phyloP scores from a whole-genome alignment of 169 alveolate species.

The Fabrea salina region DNA sequence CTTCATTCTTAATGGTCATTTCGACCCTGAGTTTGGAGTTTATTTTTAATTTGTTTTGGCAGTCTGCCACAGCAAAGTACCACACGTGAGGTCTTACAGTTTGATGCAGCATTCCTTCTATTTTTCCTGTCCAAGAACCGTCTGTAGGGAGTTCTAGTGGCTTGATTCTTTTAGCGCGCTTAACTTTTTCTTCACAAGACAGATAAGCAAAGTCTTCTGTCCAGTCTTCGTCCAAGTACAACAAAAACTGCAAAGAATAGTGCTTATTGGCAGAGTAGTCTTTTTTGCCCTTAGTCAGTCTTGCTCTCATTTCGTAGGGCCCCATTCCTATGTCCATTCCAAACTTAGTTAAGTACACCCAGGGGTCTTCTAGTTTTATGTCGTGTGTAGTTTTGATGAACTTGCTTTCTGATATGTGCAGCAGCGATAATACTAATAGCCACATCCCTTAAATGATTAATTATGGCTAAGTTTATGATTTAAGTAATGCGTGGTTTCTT shows the following conservation, averaged over 20 bases:
- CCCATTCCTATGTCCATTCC: conserved; percentile 16
- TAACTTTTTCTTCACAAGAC: background rate
- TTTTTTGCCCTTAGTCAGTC: background rate
- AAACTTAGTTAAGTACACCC: background rate
- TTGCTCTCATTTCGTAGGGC: background rate
- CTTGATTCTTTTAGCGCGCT: background rate
- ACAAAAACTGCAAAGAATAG: background rate
- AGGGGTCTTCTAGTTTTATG: background rate
- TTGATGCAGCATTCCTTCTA: conserved; percentile 23
- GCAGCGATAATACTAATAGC: no score
- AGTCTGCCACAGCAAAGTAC: conserved; percentile 27
- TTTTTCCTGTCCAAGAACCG: background rate
- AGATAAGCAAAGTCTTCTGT: background rate
- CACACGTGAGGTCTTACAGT: conserved; percentile 4
- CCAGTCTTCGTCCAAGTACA: conserved; percentile 23
- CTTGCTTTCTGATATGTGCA: no score
- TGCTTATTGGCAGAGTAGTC: background rate
- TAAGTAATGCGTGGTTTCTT: no score
- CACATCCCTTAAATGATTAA: no score
- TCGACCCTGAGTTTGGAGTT: background rate
- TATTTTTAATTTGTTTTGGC: background rate
- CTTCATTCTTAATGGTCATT: background rate
- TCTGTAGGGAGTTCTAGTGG: background rate
- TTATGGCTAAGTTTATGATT: no score
- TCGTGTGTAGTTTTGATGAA: no score